Conservation (phyloP, 257 asterid genomes). For the Salvia rosmarinus region DNA sequence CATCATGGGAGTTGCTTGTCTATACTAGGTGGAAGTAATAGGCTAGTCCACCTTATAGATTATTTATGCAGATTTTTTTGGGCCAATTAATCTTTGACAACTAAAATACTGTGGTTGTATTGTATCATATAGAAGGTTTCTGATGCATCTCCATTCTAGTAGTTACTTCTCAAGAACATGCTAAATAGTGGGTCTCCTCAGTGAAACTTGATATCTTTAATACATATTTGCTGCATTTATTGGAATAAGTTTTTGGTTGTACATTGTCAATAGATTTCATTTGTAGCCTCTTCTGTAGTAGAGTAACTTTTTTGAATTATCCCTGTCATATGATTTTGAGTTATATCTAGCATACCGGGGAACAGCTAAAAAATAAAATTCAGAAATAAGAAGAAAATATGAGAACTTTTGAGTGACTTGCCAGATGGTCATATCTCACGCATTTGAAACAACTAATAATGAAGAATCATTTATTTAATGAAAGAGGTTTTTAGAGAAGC, state of each 20-base stretch:
- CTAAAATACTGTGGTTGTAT: no score
- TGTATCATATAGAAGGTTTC: neutral
- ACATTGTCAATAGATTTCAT: constrained; percentile 8
- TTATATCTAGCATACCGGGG: neutral
- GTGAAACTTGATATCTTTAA: neutral
- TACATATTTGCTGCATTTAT: neutral
- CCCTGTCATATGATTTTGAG: neutral
- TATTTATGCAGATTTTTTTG: no score
- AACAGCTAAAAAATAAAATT: neutral
- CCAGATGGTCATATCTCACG: constrained; percentile 21
- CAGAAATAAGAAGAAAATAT: neutral
- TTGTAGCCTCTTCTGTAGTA: constrained; percentile 17
- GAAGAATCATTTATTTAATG: neutral
- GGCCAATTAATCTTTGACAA: no score
- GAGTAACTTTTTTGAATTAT: constrained; percentile 7
- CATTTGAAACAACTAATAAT: constrained; percentile 9
- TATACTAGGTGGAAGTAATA: neutral
- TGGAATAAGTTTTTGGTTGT: neutral
- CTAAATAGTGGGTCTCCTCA: neutral
- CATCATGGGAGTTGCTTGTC: neutral
- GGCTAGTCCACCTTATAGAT: no score
- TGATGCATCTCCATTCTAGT: neutral
- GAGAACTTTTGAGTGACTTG: constrained; percentile 7
- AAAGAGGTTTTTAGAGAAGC: constrained; percentile 21
- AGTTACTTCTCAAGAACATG: constrained; percentile 16